Conservation (phyloP, 2,329 filamentous ascomycete genomes). For the Scortechinia acanthostroma region DNA sequence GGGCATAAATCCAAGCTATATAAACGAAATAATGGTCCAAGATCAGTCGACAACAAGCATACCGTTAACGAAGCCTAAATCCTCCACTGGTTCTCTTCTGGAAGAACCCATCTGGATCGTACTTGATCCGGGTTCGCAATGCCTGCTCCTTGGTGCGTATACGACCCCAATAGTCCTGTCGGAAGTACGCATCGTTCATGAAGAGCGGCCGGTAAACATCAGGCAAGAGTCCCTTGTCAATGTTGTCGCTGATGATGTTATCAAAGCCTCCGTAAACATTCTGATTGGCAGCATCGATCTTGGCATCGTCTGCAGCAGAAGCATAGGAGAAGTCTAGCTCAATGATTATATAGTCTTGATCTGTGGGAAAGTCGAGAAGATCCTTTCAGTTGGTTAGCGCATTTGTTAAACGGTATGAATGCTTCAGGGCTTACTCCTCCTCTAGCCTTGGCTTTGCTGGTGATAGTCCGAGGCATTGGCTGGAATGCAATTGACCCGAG, state of each 20-base stretch:
- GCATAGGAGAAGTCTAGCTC: conserved; percentile 32
- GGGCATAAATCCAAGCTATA: no score
- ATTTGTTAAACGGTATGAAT: no score
- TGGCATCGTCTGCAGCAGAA: conserved; percentile 18
- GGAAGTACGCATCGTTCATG: conserved; percentile 32
- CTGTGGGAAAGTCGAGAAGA: conserved; percentile 26
- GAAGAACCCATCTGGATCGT: conserved; percentile 29
- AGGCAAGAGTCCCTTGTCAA: conserved; percentile 20
- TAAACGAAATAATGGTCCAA: no score
- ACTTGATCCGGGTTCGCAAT: conserved; percentile 18
- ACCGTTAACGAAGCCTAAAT: conserved; percentile 16
- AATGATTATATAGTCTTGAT: conserved; percentile 30
- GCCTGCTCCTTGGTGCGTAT: conserved; percentile 20
- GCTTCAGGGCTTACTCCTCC: conserved; percentile 12
- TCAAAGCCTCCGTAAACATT: conserved; percentile 23
- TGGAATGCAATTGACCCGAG: conserved; percentile 24
- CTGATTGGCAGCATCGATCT: conserved; percentile 26
- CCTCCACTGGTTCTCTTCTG: conserved; percentile 26
- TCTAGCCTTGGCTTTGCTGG: conserved; percentile 18
- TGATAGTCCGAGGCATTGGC: conserved; percentile 21
- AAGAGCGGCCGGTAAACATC: conserved; percentile 32
- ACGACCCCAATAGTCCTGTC: conserved; percentile 32
- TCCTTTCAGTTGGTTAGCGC: conserved; percentile 12
- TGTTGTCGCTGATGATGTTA: conserved; percentile 20
- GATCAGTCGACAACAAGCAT: no score